Evolutionary conservation across 2,329 filamentous ascomycete genomes (phyloP).

Genomic region (Penicillium sp.): DNA sequence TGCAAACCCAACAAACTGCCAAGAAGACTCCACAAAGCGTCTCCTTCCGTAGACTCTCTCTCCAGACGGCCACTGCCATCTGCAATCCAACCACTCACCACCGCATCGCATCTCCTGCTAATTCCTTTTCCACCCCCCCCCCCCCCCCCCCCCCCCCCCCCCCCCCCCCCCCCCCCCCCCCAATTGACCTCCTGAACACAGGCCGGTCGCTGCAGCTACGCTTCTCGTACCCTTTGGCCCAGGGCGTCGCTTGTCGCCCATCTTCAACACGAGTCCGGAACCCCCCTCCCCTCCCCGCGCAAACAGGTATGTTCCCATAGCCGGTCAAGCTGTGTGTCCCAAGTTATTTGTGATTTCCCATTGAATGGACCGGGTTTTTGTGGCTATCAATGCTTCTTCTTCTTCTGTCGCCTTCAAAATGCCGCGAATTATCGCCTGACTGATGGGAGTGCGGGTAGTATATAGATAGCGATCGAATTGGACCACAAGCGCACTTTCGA

Average conservation of each 20-base stretch:
- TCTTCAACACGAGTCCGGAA: neutral
- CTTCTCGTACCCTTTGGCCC: neutral
- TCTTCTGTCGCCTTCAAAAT: neutral
- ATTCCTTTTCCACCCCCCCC: neutral
- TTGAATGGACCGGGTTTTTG: neutral
- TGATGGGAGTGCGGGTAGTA: neutral
- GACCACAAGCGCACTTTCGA: neutral
- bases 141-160: neutral
- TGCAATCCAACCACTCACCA: neutral
- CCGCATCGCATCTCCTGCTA: neutral
- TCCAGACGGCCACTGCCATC: neutral
- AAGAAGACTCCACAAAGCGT: neutral
- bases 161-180: neutral
- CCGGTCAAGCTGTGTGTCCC: neutral
- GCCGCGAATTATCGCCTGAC: neutral
- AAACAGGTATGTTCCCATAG: conserved; percentile 5
- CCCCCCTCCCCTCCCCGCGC: conserved; percentile 9
- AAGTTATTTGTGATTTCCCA: neutral
- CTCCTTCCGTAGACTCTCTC: neutral
- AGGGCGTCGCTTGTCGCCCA: neutral
- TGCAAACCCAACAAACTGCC: neutral
- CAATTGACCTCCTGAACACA: neutral
- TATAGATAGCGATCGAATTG: neutral
- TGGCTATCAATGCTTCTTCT: neutral
- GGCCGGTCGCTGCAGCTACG: neutral